Conservation (phyloP, 495 filamentous ascomycete species). For the Penicillium manginii region DNA sequence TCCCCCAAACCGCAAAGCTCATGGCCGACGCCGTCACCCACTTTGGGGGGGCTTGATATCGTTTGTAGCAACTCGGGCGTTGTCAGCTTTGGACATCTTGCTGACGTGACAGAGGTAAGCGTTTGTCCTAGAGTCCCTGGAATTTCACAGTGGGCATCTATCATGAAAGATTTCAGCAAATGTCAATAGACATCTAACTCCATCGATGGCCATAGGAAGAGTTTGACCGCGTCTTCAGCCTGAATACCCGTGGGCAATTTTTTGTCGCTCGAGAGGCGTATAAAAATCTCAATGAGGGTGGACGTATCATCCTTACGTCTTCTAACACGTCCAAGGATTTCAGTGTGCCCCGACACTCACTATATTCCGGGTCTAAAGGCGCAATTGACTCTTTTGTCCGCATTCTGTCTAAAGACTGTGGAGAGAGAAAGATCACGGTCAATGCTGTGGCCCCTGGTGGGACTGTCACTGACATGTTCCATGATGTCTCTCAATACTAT, state of each 20-base stretch:
- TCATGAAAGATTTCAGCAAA: too few species aligned
- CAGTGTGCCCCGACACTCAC: conserved; percentile 63
- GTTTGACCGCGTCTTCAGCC: conserved; percentile 50
- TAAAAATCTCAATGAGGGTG: conserved; percentile 17
- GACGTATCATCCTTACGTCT: conserved; percentile 65
- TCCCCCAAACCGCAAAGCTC: conserved; percentile 2
- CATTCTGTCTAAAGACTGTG: conserved; percentile 55
- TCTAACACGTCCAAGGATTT: conserved; percentile 68
- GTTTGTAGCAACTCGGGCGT: conserved; percentile 1
- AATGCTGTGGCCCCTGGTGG: conserved; percentile 68
- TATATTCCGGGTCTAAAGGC: conserved; percentile 63
- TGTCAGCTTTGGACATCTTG: conserved; percentile 1
- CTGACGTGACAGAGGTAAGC: conserved; percentile 24
- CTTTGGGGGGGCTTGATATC: not conserved
- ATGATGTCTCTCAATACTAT: conserved; percentile 65
- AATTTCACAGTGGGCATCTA: too few species aligned
- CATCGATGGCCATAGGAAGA: too few species aligned
- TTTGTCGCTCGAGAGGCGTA: conserved; percentile 5
- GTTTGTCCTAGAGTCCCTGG: too few species aligned
- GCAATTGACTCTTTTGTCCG: conserved; percentile 60
- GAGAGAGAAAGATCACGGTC: conserved; percentile 62
- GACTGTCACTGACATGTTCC: conserved; percentile 73
- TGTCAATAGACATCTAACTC: too few species aligned
- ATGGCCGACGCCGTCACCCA: not conserved
- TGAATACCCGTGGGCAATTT: conserved; percentile 1